These are phyloP conservation scores for Coleophoma cylindrospora DNA, from an alignment of 2,329 filamentous ascomycete genomes.

Conservation along the genomic window DNA sequence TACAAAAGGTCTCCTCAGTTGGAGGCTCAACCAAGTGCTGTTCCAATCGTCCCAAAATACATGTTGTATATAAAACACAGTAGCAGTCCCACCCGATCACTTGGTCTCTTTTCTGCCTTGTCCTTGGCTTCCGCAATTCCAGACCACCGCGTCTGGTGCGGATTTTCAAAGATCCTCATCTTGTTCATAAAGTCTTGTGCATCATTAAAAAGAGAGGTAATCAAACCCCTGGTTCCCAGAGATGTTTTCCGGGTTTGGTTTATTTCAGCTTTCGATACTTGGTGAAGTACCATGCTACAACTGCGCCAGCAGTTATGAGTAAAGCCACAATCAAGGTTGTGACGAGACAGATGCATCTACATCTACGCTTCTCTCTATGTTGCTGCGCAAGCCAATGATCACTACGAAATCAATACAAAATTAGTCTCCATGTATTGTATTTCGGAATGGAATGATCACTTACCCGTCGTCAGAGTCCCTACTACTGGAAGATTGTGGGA, in stretches of 20 bases:
- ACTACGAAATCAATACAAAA: constrained; percentile 4
- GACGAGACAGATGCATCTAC: constrained; percentile 14
- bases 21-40: too few relatives aligned
- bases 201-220: too few relatives aligned
- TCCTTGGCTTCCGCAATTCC: too few relatives aligned
- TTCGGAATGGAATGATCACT: neutral
- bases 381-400: constrained; percentile 27
- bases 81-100: too few relatives aligned
- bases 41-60: too few relatives aligned
- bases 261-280: neutral
- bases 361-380: constrained; percentile 22
- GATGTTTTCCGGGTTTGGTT: neutral
- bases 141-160: too few relatives aligned
- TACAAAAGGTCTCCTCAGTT: too few relatives aligned
- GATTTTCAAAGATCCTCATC: too few relatives aligned
- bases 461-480: constrained; percentile 10
- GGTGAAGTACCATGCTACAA: constrained; percentile 23
- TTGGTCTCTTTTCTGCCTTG: too few relatives aligned
- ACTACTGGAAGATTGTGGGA: constrained; percentile 10
- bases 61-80: too few relatives aligned
- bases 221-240: neutral
- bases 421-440: constrained; percentile 3
- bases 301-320: constrained; percentile 15
- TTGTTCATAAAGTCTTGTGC: too few relatives aligned
- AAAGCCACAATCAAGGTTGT: constrained; percentile 17